Conservation (phyloP, 176 grass and related monocot genomes). For the Themeda triandra region DNA sequence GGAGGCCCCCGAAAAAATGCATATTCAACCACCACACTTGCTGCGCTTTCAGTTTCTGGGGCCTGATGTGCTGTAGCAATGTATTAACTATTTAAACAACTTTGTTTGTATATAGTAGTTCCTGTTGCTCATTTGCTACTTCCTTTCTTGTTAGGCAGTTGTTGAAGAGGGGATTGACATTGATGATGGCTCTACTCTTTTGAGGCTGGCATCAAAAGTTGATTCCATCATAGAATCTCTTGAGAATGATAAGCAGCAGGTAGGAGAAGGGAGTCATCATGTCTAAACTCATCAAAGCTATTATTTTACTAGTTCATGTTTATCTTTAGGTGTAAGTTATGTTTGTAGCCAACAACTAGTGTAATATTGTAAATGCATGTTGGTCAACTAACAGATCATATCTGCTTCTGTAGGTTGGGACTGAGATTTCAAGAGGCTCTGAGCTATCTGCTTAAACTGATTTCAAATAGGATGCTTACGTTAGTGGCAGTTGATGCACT, state of each 20-base stretch:
- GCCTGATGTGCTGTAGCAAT: conserved; percentile 6
- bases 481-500: conserved; percentile 13
- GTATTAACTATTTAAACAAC: background rate
- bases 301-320: conserved; percentile 13
- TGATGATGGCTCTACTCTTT: conserved; percentile 52
- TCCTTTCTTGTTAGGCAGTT: conserved; percentile 39
- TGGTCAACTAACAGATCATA: background rate
- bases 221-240: conserved; percentile 58
- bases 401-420: conserved; percentile 27
- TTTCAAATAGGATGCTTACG: conserved; percentile 33
- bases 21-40: background rate
- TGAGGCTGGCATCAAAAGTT: conserved; percentile 60
- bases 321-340: conserved; percentile 4
- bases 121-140: background rate
- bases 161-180: conserved; percentile 50
- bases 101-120: background rate
- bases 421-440: conserved; percentile 48
- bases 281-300: background rate
- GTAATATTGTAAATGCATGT: background rate
- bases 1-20: conserved; percentile 40
- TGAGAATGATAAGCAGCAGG: conserved; percentile 60
- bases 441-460: conserved; percentile 45
- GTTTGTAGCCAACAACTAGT: background rate
- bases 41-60: background rate
- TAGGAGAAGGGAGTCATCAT: conserved; percentile 24